Evolutionary conservation across 768 basidiomycete genomes (phyloP), one percentile per base, ranked within the genome.

Genomic region (Xerocomus brunneocitrinus): DNA sequence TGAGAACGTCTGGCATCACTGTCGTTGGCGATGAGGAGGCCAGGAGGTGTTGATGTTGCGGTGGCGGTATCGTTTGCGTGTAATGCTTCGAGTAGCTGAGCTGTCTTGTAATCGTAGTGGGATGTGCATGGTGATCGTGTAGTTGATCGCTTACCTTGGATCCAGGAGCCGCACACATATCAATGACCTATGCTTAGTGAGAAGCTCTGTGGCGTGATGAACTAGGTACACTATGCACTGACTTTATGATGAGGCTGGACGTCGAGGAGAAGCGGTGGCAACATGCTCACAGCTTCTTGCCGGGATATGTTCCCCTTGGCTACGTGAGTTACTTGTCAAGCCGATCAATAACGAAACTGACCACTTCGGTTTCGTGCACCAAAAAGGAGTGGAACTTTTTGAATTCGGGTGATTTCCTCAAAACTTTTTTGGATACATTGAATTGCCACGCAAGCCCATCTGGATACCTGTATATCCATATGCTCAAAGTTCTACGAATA

Each of bases 131-230:
- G 39, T 3, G 14, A 41, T 46, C 2, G 22, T 13, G 7, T 41
- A 22, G 14, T 9, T 34, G 13, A 35, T 24, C 43, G 3, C 41
- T 48, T 58, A 89, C 91, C 76, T 99, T 99, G 24, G 94, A 97
- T 5, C 97, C 97, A 0, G 97, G 97, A 2, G 97, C 95, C 16
- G 97, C 97, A 66, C 97, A 99, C 91, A 95, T 93, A 69, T 99
- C 97, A 62, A 98, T 84, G 19, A 91, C 88, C 83, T 89, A 42
- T 52, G 2, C 19, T 16, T 45, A 51, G 19, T 46, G 42, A 52
- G 36, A 52, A 35, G 1, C 24, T 24, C 27, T 28, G 34, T n/a
- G 51, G 44, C 3, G 35, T 24, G 32, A 42, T 5, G 35, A 8
- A 36, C 35, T 16, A 36, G 16, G 10, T 41, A 32, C 49, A 45